Conservation (phyloP, 2,329 filamentous ascomycete species). For the Trichoderma endophyticum region DNA sequence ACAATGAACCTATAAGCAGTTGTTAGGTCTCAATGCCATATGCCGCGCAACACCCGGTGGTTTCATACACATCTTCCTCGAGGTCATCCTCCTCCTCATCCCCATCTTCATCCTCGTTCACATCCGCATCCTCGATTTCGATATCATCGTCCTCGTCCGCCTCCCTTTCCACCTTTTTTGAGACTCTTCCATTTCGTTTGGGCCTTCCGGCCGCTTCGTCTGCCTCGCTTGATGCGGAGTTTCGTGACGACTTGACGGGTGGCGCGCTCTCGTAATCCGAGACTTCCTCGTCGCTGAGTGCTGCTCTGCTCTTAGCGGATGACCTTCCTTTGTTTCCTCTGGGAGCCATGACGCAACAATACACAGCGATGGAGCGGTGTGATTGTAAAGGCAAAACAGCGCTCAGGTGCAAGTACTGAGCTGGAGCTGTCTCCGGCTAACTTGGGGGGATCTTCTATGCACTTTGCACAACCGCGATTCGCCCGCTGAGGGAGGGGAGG, state of each 20-base stretch:
- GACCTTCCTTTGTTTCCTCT: slow-evolving; percentile 8
- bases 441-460: not conserved
- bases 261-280: slow-evolving; percentile 32
- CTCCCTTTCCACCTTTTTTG: not conserved
- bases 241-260: slow-evolving; percentile 26
- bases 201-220: slow-evolving; percentile 16
- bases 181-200: not conserved
- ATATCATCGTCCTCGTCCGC: not conserved
- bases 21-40: not conserved
- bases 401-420: not conserved
- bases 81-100: slow-evolving; percentile 35
- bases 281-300: slow-evolving; percentile 37
- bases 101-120: slow-evolving; percentile 30
- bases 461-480: not conserved
- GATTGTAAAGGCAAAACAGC: not conserved
- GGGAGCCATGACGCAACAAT: slow-evolving; percentile 16
- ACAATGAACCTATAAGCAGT: slow-evolving; percentile 61
- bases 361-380: not conserved
- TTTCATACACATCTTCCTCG: slow-evolving; percentile 40
- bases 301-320: slow-evolving; percentile 28
- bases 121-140: slow-evolving; percentile 20
- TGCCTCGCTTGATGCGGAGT: slow-evolving; percentile 24
- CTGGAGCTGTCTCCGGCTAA: not conserved
- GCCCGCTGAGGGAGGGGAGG: not conserved
- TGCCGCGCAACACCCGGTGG: slow-evolving; percentile 29